Evolutionary conservation across 2,329 filamentous ascomycete species (phyloP).

Genomic region (Akanthomyces dipterigenus): DNA sequence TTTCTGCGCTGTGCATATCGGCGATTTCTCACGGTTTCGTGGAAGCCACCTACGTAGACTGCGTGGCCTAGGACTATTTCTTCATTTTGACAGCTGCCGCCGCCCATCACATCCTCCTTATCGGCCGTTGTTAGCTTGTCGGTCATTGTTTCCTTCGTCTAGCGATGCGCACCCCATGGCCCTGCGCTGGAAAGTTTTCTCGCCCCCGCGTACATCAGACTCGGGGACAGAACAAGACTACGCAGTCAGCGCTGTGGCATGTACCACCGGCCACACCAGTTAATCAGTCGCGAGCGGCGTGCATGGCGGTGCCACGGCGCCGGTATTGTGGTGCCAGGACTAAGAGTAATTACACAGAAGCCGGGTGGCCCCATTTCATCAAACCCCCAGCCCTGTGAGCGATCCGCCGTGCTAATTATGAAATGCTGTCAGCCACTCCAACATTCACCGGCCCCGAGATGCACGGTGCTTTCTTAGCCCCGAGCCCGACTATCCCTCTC

Average conservation of each 20-base stretch:
- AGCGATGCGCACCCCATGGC: background rate
- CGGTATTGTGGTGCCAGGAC: background rate
- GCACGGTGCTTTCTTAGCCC: slow-evolving; percentile 10
- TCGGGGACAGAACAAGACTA: background rate
- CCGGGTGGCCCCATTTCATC: background rate
- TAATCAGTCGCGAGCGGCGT: background rate
- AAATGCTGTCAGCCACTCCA: background rate
- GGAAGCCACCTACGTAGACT: background rate
- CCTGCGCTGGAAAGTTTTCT: background rate
- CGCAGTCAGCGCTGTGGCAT: slow-evolving; percentile 4
- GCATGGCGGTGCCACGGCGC: background rate
- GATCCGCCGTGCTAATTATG: background rate
- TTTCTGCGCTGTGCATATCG: background rate
- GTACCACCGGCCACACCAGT: no score
- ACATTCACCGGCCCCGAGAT: slow-evolving; percentile 4
- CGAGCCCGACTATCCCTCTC: slow-evolving; percentile 10
- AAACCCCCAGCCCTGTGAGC: slow-evolving; percentile 6
- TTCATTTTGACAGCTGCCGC: background rate
- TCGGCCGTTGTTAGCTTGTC: background rate
- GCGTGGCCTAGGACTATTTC: background rate
- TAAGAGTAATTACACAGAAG: background rate
- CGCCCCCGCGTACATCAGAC: background rate
- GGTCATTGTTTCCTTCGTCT: background rate
- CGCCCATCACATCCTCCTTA: no score
- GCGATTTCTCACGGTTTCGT: background rate